Conservation (phyloP, 495 filamentous ascomycete species). For the Penicillium simplicissimum region DNA sequence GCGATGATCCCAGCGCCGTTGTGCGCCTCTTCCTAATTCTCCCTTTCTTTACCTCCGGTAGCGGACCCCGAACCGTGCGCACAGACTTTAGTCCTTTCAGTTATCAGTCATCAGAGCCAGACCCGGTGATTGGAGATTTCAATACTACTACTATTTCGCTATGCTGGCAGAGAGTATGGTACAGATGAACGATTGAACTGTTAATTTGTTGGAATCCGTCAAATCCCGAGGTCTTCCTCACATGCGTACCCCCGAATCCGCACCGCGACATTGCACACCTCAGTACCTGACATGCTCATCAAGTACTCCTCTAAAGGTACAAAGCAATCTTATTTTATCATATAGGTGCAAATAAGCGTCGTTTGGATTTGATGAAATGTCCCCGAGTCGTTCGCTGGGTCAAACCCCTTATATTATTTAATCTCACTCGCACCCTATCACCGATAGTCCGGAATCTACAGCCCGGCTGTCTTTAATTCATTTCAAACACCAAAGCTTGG, state of each 20-base stretch:
- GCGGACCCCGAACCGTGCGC: slow-evolving; percentile 4
- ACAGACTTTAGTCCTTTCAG: neutral
- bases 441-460: neutral
- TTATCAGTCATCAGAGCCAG: no score
- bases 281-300: neutral
- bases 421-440: neutral
- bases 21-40: slow-evolving; percentile 7
- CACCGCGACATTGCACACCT: neutral
- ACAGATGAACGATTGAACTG: neutral
- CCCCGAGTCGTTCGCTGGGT: neutral
- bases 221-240: slow-evolving; percentile 1
- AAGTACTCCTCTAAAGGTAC: no score
- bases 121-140: neutral
- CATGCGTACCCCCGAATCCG: neutral
- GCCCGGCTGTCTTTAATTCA: neutral
- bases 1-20: slow-evolving; percentile 19
- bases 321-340: slow-evolving; percentile 4
- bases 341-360: neutral
- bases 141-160: neutral
- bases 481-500: neutral
- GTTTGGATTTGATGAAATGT: slow-evolving; percentile 1
- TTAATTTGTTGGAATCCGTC: neutral
- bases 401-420: neutral
- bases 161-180: neutral
- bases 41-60: slow-evolving; percentile 2